Percentiles rank a stretch among this genome's conserved stretches.
Evolutionary conservation across 176 grass and related monocot genomes (phyloP).

Genomic region (Oryza nivara): DNA sequence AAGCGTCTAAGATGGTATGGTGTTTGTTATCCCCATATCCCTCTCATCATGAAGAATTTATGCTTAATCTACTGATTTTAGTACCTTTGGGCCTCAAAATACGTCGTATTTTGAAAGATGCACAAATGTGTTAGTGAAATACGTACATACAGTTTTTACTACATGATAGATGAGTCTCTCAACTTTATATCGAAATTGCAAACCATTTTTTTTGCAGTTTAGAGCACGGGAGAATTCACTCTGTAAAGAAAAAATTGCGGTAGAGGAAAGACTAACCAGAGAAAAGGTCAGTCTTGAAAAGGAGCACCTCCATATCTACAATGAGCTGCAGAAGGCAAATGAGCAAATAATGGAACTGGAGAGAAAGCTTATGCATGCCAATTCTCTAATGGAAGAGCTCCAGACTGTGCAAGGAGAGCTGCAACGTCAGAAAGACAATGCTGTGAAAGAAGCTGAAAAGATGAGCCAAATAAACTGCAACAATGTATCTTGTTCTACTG

Average conservation of each 20-base stretch:
- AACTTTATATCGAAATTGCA: constrained; percentile 8
- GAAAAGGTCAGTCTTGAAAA: constrained; percentile 52
- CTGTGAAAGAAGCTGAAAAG: constrained; percentile 48
- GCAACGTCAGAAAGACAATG: constrained; percentile 44
- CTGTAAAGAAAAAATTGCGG: constrained; percentile 53
- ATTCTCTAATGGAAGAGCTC: constrained; percentile 34
- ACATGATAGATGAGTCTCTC: neutral
- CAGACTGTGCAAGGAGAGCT: constrained; percentile 28
- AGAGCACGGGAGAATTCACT: constrained; percentile 52
- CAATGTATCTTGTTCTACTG: neutral
- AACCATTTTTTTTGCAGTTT: constrained; percentile 47
- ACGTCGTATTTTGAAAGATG: no score
- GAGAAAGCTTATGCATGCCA: constrained; percentile 41
- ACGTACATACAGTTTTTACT: neutral
- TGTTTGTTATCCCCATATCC: no score
- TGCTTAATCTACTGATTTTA: no score
- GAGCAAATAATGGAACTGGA: constrained; percentile 51
- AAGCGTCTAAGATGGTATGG: no score
- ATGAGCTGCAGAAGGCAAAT: constrained; percentile 49
- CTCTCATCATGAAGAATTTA: no score
- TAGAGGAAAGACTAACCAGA: constrained; percentile 60
- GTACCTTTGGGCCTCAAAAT: no score
- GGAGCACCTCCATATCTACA: constrained; percentile 43
- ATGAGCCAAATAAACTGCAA: constrained; percentile 24
- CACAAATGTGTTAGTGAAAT: no score